Evolutionary conservation across 2,329 filamentous ascomycete genomes (phyloP).

Genomic region (Microascus cirrosus): DNA sequence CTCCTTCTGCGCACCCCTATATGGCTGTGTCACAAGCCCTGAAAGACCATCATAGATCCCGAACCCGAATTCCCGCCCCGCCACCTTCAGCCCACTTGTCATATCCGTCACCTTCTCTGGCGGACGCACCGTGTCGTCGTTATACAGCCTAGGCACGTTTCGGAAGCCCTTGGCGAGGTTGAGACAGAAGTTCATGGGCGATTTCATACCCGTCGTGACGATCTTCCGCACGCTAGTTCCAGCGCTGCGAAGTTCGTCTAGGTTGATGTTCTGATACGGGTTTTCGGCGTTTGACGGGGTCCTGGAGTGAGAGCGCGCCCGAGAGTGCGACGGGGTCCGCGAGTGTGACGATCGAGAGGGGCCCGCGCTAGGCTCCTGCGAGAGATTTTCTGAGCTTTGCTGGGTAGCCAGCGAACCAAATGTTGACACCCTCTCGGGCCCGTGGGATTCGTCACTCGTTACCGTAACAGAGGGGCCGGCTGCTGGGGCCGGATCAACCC

Average conservation of each 20-base stretch:
- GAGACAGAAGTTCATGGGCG: slow-evolving; percentile 76
- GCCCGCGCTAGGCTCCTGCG: neutral
- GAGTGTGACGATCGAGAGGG: neutral
- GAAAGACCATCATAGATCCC: slow-evolving; percentile 75
- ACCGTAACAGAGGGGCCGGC: neutral
- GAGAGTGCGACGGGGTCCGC: neutral
- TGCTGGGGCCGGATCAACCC: neutral
- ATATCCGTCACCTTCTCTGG: slow-evolving; percentile 69
- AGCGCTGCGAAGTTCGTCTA: slow-evolving; percentile 2
- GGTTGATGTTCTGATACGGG: slow-evolving; percentile 1
- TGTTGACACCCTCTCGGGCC: neutral
- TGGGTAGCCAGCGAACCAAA: neutral
- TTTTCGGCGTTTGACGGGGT: neutral
- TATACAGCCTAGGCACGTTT: slow-evolving; percentile 76
- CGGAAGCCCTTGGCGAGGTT: slow-evolving; percentile 78
- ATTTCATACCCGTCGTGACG: slow-evolving; percentile 46
- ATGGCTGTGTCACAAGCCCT: slow-evolving; percentile 68
- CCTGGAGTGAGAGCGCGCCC: neutral
- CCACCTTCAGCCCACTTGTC: slow-evolving; percentile 63
- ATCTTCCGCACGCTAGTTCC: neutral
- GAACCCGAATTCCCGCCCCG: slow-evolving; percentile 65
- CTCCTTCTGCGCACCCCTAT: slow-evolving; percentile 42
- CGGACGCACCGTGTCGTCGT: slow-evolving; percentile 72
- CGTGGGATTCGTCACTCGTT: neutral
- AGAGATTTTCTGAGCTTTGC: neutral